phyloP scores from a whole-genome alignment of 2,329 filamentous ascomycete species.

The Trichoderma koningii region DNA sequence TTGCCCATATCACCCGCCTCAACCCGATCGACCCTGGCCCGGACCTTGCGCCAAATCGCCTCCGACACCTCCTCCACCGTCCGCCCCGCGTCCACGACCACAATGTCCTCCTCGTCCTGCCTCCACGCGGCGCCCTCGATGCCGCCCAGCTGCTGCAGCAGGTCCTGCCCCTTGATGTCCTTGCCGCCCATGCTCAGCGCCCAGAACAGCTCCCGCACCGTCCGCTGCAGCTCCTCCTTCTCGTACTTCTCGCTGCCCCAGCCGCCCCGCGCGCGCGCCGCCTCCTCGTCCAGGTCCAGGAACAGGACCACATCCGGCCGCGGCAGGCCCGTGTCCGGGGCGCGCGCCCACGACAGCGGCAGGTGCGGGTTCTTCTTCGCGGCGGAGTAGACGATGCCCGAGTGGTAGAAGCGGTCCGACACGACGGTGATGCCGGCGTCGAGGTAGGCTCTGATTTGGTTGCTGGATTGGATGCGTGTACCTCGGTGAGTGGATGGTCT shows the following conservation, averaged over 20 bases:
- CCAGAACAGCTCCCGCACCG: conserved; percentile 75
- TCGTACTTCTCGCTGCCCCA: conserved; percentile 92
- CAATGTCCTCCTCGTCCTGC: conserved; percentile 56
- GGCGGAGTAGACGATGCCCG: conserved; percentile 87
- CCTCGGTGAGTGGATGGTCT: neutral
- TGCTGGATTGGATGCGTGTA: conserved; percentile 38
- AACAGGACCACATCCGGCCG: conserved; percentile 87
- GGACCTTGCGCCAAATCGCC: conserved; percentile 56
- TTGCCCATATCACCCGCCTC: conserved; percentile 53
- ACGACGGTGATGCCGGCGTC: conserved; percentile 72
- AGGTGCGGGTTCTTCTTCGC: conserved; percentile 77
- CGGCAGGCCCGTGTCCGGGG: conserved; percentile 83
- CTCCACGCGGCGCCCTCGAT: conserved; percentile 40
- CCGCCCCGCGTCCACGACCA: conserved; percentile 56
- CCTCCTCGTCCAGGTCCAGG: conserved; percentile 74
- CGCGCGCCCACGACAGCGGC: conserved; percentile 75
- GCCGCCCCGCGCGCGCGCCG: conserved; percentile 75
- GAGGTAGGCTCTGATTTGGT: conserved; percentile 57
- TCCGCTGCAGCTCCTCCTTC: conserved; percentile 75
- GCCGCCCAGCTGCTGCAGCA: conserved; percentile 32
- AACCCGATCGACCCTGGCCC: conserved; percentile 50
- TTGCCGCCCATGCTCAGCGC: conserved; percentile 53
- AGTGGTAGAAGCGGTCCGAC: conserved; percentile 93
- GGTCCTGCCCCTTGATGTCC: conserved; percentile 36
- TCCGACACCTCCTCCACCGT: conserved; percentile 59